Percentiles rank a stretch among this genome's conserved stretches.
These are phyloP conservation scores for Phaffomyces antillensis DNA, from an alignment of 805 yeast genomes.

Conservation along the genomic window DNA sequence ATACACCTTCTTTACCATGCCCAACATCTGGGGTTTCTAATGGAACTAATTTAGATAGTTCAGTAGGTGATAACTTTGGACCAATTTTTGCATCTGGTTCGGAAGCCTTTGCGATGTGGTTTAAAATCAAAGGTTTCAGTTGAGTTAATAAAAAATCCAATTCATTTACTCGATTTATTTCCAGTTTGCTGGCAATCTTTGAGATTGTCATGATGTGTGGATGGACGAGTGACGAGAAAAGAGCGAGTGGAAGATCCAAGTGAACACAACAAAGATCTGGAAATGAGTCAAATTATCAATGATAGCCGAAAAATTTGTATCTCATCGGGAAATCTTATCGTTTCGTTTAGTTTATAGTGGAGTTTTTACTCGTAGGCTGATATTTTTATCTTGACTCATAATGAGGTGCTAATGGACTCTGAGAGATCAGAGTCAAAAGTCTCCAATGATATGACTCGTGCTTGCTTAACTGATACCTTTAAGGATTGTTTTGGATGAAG, in stretches of 20 bases:
- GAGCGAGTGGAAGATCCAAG: not conserved
- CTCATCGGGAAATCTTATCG: too few species aligned
- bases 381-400: too few species aligned
- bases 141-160: slow-evolving; percentile 45
- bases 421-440: too few species aligned
- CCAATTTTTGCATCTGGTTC: slow-evolving; percentile 44
- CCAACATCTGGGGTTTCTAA: slow-evolving; percentile 32
- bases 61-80: slow-evolving; percentile 41
- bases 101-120: slow-evolving; percentile 45
- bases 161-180: slow-evolving; percentile 46
- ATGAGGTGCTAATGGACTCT: too few species aligned
- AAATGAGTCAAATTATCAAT: not conserved
- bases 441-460: too few species aligned
- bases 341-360: too few species aligned
- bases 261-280: too few species aligned
- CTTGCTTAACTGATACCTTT: too few species aligned
- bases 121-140: slow-evolving; percentile 44
- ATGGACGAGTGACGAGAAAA: not conserved
- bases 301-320: not conserved
- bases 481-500: too few species aligned
- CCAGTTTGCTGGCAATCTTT: slow-evolving; percentile 27
- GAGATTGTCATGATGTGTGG: slow-evolving; percentile 17
- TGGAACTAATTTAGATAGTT: slow-evolving; percentile 31
- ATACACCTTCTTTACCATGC: slow-evolving; percentile 36
- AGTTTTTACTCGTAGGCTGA: too few species aligned